Percentiles rank a stretch among this genome's conserved stretches.
These are phyloP conservation scores for Wallacemonas rigidus DNA, from an alignment of 208 protist species.

Conservation along the genomic window DNA sequence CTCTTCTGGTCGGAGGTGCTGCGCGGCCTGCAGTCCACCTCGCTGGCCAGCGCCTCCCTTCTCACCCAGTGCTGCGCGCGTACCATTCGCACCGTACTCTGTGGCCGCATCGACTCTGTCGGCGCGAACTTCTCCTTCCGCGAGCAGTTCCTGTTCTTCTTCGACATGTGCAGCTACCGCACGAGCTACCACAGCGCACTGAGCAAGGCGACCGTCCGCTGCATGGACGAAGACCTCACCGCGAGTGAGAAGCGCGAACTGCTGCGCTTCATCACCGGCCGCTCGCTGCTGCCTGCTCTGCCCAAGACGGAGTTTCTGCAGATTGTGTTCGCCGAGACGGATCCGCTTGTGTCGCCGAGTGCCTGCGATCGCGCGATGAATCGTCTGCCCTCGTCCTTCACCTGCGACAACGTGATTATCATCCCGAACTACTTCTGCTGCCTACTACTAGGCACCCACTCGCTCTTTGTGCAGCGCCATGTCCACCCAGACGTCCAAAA, in stretches of 20 bases:
- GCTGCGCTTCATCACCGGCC: slow-evolving; percentile 56
- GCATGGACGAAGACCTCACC: slow-evolving; percentile 47
- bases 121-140: slow-evolving; percentile 33
- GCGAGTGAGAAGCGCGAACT: slow-evolving; percentile 36
- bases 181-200: slow-evolving; percentile 24
- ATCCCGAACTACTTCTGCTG: slow-evolving; percentile 54
- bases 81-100: slow-evolving; percentile 29
- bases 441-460: slow-evolving; percentile 26
- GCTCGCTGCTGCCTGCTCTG: slow-evolving; percentile 22
- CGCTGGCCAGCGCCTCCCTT: slow-evolving; percentile 25
- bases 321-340: slow-evolving; percentile 18
- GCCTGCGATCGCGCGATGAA: slow-evolving; percentile 29
- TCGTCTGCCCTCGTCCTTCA: slow-evolving; percentile 29
- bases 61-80: slow-evolving; percentile 34
- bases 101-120: slow-evolving; percentile 29
- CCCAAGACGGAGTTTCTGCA: slow-evolving; percentile 29
- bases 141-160: slow-evolving; percentile 39
- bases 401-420: slow-evolving; percentile 28
- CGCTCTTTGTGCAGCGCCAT: slow-evolving; percentile 10
- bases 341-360: not conserved
- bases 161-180: slow-evolving; percentile 15
- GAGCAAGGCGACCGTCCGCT: slow-evolving; percentile 23
- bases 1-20: slow-evolving; percentile 44
- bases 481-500: not conserved
- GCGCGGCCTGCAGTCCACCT: slow-evolving; percentile 27